phyloP scores from a whole-genome alignment of 2,329 filamentous ascomycete genomes.

The Neurospora sp. region DNA sequence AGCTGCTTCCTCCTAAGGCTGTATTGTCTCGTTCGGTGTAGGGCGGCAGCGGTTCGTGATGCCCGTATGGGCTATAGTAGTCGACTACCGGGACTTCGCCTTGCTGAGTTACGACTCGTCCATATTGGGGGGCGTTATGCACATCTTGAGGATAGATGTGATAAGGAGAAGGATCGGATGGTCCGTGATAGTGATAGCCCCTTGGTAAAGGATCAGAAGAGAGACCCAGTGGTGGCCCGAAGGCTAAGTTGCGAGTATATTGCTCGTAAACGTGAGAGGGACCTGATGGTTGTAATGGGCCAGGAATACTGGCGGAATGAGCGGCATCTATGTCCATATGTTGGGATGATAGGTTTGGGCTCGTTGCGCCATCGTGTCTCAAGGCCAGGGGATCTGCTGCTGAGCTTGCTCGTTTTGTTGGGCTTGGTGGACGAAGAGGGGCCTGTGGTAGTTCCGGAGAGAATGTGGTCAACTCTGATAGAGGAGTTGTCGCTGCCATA shows the following conservation, averaged over 20 bases:
- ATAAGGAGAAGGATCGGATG: conserved; percentile 71
- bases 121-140: conserved; percentile 41
- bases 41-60: conserved; percentile 83
- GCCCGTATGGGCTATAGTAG: conserved; percentile 61
- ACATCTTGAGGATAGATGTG: conserved; percentile 73
- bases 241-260: not conserved
- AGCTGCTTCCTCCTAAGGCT: conserved; percentile 14
- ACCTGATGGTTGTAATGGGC: conserved; percentile 21
- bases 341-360: conserved; percentile 15
- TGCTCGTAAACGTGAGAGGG: conserved; percentile 37
- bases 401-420: not conserved
- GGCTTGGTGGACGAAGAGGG: not conserved
- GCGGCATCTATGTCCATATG: conserved; percentile 21
- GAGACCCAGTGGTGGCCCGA: not conserved
- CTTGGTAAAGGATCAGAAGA: not conserved
- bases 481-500: not conserved
- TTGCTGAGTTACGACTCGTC: not conserved
- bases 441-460: not conserved
- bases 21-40: conserved; percentile 57
- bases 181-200: conserved; percentile 52
- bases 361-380: conserved; percentile 39
- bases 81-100: not conserved
- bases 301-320: conserved; percentile 14
- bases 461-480: not conserved
- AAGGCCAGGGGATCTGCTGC: conserved; percentile 37